Evolutionary conservation across 768 basidiomycete genomes (phyloP).

Genomic region (Serendipita sp.): DNA sequence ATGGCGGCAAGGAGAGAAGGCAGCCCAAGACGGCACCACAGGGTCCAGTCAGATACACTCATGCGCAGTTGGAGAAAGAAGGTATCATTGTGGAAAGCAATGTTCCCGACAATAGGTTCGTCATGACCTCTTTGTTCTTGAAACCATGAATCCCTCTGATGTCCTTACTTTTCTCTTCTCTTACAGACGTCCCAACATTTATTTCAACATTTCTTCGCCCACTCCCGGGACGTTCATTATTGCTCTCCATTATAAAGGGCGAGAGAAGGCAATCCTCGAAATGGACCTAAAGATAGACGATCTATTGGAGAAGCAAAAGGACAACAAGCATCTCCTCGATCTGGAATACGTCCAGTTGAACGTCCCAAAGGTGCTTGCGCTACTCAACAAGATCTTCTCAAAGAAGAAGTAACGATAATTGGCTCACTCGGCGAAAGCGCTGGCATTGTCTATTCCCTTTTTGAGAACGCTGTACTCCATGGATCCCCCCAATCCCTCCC

Average conservation of each 20-base stretch:
- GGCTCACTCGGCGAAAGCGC: too few species aligned
- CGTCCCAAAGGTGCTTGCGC: slow-evolving; percentile 82
- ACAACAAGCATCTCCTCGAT: slow-evolving; percentile 91
- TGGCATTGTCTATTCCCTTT: too few species aligned
- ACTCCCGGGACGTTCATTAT: slow-evolving; percentile 98
- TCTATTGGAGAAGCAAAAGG: slow-evolving; percentile 98
- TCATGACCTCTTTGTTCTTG: neutral
- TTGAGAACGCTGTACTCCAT: too few species aligned
- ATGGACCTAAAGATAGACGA: slow-evolving; percentile 99
- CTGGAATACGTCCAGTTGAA: slow-evolving; percentile 96
- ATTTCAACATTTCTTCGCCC: slow-evolving; percentile 97
- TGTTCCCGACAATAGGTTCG: slow-evolving; percentile 92
- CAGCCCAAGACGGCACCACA: slow-evolving; percentile 67
- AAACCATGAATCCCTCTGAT: too few species aligned
- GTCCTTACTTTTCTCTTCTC: neutral
- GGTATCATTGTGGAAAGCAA: slow-evolving; percentile 99
- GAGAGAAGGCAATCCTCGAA: slow-evolving; percentile 97
- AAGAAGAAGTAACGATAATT: slow-evolving; percentile 33
- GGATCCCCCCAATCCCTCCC: too few species aligned
- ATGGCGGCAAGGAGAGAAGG: slow-evolving; percentile 97
- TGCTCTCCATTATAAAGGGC: slow-evolving; percentile 94
- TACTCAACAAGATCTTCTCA: slow-evolving; percentile 87
- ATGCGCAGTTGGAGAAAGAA: slow-evolving; percentile 96
- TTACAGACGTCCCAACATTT: slow-evolving; percentile 83
- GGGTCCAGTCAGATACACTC: slow-evolving; percentile 94